phyloP scores from a whole-genome alignment of 495 filamentous ascomycete species.

The Sabuloglossum arenarium region DNA sequence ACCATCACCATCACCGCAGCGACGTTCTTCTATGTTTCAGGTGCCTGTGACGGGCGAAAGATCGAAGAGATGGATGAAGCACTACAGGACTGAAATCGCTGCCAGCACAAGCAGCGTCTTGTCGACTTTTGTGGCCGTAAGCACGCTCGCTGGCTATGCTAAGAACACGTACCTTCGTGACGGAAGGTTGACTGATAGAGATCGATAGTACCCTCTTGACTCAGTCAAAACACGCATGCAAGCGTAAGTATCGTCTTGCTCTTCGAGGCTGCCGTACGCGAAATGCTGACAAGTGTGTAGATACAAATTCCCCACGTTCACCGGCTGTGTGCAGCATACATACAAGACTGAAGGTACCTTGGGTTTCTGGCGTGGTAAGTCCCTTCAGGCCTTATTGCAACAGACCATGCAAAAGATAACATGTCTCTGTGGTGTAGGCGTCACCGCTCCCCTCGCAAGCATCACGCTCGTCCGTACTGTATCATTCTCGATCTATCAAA shows the following conservation, averaged over 20 bases:
- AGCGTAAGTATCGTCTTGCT: slow-evolving; percentile 21
- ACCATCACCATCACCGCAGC: slow-evolving; percentile 14
- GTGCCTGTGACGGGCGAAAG: slow-evolving; percentile 1
- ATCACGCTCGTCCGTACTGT: slow-evolving; percentile 78
- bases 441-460: slow-evolving; percentile 61
- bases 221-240: slow-evolving; percentile 78
- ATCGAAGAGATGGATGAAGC: slow-evolving; percentile 39
- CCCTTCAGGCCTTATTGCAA: slow-evolving; percentile 5
- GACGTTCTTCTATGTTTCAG: slow-evolving; percentile 12
- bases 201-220: slow-evolving; percentile 50
- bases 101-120: slow-evolving; percentile 52
- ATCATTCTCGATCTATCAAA: slow-evolving; percentile 85
- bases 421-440: slow-evolving; percentile 26
- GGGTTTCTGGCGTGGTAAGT: slow-evolving; percentile 59
- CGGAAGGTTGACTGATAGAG: neutral
- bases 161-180: neutral
- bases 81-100: slow-evolving; percentile 60
- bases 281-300: slow-evolving; percentile 17
- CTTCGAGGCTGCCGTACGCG: neutral
- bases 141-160: slow-evolving; percentile 6
- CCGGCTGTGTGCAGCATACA: slow-evolving; percentile 49
- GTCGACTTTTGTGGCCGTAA: slow-evolving; percentile 45
- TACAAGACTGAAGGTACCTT: slow-evolving; percentile 48
- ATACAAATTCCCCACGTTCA: slow-evolving; percentile 46
- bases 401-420: neutral